Evolutionary conservation across 2,329 filamentous ascomycete genomes (phyloP), one percentile per base, ranked within the genome.

Genomic region (Diaporthe destruens): DNA sequence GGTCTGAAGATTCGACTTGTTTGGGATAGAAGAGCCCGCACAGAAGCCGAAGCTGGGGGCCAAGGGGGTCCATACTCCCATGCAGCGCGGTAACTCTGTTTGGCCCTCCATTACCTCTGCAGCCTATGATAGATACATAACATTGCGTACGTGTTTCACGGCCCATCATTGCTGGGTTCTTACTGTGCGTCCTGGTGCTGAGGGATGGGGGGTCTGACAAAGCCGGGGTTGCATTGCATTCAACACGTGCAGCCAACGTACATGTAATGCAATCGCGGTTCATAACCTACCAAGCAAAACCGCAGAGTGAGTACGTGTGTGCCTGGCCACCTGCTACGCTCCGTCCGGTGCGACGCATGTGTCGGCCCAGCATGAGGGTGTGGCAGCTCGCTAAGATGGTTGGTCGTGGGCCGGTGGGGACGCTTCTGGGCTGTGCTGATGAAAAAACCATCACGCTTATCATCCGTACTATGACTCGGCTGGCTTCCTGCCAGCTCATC

Each of bases 191-290:
- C 39, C 39, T 42, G 6, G 12, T 42, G 39, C 16, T 42, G 39
- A 42, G 14, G 39, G 39, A 42, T 11, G 61, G 51, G 44, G 56
- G 47, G 61, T 47, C 61, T 66, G 61, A 53, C 61, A 66, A 66
- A 44, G 47, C 61, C 61, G 32, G 61, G 32, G 61, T 66, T 66
- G 7, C 61, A 66, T 66, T 66, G 61, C 61, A 53, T 23, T 18
- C 61, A 53, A 29, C 61, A 66, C 47, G 61, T 66, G 61, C 61
- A 66, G 32, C 61, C 61, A 32, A 66, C 47, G 61, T 39, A 66
- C 61, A 53, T 66, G 29, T 66, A 39, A 66, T 66, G 61, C 47
- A 66, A 66, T 66, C 61, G 61, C 61, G 20, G 61, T 39, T 47
- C 32, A 44, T 65, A 65, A 29, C 14, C 29, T 66, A 51, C 44